Base-by-base conservation (phyloP, 768 basidiomycete genomes). In the Pluteus cervinus region DNA sequence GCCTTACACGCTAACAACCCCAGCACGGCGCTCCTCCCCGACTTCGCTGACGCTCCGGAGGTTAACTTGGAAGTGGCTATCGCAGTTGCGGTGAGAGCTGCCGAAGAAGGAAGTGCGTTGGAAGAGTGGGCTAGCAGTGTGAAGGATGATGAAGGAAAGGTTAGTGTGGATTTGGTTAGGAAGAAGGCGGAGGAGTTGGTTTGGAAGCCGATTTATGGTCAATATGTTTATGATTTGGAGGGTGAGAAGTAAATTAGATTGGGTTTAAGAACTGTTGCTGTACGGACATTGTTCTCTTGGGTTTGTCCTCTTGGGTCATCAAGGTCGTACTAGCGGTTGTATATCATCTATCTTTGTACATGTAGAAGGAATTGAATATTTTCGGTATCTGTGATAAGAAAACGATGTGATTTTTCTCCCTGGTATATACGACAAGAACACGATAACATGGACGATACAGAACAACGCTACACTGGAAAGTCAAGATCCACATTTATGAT, bases 1-100 rank as follows among this genome's bases (percentile, higher is more conserved):
- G 88, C 60, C 1, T 45, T 62, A 20, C 17, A 29, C 77, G 0
- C 64, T 80, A 73, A 84, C 52, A 79, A 90, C 50, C 80, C 81
- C 0, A 78, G 86, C 44, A 63, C 69, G 30, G 73, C 80, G 0
- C 72, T 93, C 17, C 63, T 93, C 4, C 87, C 90, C 0, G 81
- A 86, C 47, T 79, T 93, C 33, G 69, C 61, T 1, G 79, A 89
- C 40, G 79, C 88, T 0, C 83, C 83, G 0, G 48, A 54, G 7
- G 79, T 87, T 23, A 88, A 86, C 53, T 76, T 85, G 40, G 84
- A 89, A 53, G 73, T 91, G n/a, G 87, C 78, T 0, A 65, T 86
- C 1, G 85, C 86, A 0, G 89, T 93, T 10, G 77, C 86, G 1
- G 76, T 86, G 54, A 75, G 84, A 43, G 83, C 88, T 0, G 69